phyloP scores from a whole-genome alignment of 2,329 filamentous ascomycete genomes.

The Diaporthe ampelina region DNA sequence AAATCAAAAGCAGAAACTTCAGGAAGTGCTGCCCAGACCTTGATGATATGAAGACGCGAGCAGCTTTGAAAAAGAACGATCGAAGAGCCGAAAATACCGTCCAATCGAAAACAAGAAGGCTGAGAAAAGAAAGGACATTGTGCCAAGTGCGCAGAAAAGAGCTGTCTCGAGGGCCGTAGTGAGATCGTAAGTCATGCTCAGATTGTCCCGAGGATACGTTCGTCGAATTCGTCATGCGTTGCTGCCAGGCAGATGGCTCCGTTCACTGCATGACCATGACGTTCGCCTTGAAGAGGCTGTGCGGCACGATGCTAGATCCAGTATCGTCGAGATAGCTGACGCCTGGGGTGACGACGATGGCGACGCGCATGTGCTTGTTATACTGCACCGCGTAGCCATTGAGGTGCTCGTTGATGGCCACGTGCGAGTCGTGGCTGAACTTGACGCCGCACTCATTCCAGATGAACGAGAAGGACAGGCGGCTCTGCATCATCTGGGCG shows the following conservation, averaged over 20 bases:
- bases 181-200: background rate
- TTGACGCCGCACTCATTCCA: conserved; percentile 66
- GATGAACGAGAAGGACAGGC: conserved; percentile 51
- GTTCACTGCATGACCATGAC: conserved; percentile 63
- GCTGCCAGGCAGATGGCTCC: too few species aligned
- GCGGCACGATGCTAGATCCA: conserved; percentile 59
- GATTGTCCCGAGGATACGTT: background rate
- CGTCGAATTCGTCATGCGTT: background rate
- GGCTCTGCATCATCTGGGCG: conserved; percentile 59
- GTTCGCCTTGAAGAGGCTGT: conserved; percentile 60
- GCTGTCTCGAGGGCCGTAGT: background rate
- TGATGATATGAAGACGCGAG: background rate
- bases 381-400: conserved; percentile 61
- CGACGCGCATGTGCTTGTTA: conserved; percentile 65
- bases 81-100: background rate
- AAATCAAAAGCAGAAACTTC: background rate
- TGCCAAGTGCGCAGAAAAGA: background rate
- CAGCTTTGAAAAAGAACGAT: background rate
- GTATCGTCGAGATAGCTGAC: conserved; percentile 68
- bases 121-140: background rate
- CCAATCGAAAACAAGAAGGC: background rate
- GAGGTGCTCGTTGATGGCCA: conserved; percentile 57
- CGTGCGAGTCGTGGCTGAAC: conserved; percentile 64
- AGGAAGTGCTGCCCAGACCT: background rate
- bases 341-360: conserved; percentile 67